Percentiles rank a stretch among this genome's conserved stretches.
Evolutionary conservation across 2,329 filamentous ascomycete species (phyloP).

Genomic region (Diaporthe humulicola): DNA sequence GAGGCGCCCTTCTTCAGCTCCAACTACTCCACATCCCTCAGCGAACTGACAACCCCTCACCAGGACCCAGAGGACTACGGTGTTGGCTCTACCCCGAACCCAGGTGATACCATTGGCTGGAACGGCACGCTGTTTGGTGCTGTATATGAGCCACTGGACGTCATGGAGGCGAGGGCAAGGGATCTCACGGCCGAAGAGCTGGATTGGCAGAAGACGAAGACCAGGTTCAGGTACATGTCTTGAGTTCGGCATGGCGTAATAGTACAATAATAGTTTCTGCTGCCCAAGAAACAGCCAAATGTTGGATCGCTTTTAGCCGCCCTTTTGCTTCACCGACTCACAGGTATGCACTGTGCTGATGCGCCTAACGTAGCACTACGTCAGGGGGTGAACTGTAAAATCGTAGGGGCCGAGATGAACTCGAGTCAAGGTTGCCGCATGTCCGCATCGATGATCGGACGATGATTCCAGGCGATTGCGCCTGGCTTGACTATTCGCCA

Average conservation of each 20-base stretch:
- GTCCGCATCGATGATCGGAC: not conserved
- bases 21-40: slow-evolving; percentile 37
- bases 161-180: slow-evolving; percentile 36
- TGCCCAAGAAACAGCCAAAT: not conserved
- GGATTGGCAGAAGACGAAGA: slow-evolving; percentile 11
- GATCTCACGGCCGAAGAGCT: slow-evolving; percentile 35
- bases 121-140: slow-evolving; percentile 33
- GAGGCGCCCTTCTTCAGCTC: slow-evolving; percentile 39
- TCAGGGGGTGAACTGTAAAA: not conserved
- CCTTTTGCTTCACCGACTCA: not conserved
- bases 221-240: slow-evolving; percentile 33
- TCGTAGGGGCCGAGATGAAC: not conserved
- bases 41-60: slow-evolving; percentile 37
- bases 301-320: not conserved
- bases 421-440: not conserved
- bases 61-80: slow-evolving; percentile 37
- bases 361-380: not conserved
- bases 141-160: slow-evolving; percentile 32
- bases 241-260: not conserved
- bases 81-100: not conserved
- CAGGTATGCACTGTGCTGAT: slow-evolving; percentile 6
- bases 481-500: not conserved
- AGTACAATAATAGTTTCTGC: not conserved
- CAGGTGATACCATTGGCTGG: slow-evolving; percentile 36
- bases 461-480: not conserved